phyloP scores from a whole-genome alignment of 2,329 filamentous ascomycete genomes.

The Venturia pyrina region DNA sequence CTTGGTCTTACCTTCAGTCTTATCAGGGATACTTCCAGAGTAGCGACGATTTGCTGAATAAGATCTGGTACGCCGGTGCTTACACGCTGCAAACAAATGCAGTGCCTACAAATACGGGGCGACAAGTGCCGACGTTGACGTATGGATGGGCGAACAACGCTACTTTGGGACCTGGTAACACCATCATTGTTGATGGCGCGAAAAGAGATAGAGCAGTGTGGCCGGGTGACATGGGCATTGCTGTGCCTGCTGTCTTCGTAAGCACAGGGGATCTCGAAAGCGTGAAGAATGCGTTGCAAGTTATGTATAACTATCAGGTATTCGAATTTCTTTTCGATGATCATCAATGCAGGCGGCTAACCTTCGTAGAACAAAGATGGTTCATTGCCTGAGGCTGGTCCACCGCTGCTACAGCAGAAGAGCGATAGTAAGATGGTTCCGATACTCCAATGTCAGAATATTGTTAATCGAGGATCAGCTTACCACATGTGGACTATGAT shows the following conservation, averaged over 20 bases:
- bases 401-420: constrained; percentile 26
- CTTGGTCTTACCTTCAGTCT: constrained; percentile 34
- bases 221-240: constrained; percentile 42
- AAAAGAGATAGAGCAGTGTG: constrained; percentile 34
- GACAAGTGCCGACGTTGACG: constrained; percentile 22
- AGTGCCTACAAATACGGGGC: constrained; percentile 29
- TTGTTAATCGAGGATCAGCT: constrained; percentile 13
- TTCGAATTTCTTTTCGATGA: background rate
- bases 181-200: constrained; percentile 30
- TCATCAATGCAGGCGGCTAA: constrained; percentile 12
- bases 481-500: constrained; percentile 45
- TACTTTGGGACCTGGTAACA: constrained; percentile 26
- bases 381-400: constrained; percentile 30
- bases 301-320: constrained; percentile 34
- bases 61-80: constrained; percentile 42
- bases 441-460: background rate
- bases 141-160: constrained; percentile 32
- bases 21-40: constrained; percentile 29
- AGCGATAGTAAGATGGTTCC: constrained; percentile 22
- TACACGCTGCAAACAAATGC: constrained; percentile 42
- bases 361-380: constrained; percentile 21
- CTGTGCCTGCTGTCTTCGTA: constrained; percentile 34
- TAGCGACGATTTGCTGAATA: constrained; percentile 26
- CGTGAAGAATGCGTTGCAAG: constrained; percentile 37
- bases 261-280: constrained; percentile 36